Base-by-base conservation (phyloP, 306 rosid genomes). In the Vicia sativa region DNA sequence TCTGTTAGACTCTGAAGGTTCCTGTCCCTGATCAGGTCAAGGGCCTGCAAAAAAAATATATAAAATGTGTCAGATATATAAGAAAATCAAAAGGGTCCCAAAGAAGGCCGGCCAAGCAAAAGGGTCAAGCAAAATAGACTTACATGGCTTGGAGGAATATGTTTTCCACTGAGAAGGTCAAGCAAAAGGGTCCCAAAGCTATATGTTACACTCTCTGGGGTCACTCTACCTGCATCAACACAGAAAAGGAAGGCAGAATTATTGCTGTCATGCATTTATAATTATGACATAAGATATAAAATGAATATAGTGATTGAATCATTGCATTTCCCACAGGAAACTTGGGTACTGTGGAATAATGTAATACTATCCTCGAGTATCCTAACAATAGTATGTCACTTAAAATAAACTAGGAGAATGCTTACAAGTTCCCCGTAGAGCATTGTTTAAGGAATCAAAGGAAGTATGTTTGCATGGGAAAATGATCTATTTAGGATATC, bases 91-190 rank as follows among this genome's bases (percentile, higher is more conserved):
- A 72, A 21, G 23, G 23, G 2, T 21, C 2, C 16, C 42, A 37
- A 39, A 38, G 58, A 53, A 56, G 60, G 60, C n/a, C n/a, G n/a
- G n/a, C n/a, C n/a, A n/a, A n/a, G n/a, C n/a, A n/a, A n/a, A n/a
- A n/a, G n/a, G n/a, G n/a, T n/a, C n/a, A n/a, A n/a, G n/a, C n/a
- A n/a, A 77, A 81, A 52, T 67, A 69, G 68, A 78, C 96, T 83
- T 84, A 88, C 99, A 85, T 88, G 99, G 77, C 97, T 93, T 34
- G 99, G 99, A 80, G 99, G 99, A 78, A 93, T 90, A 68, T 93
- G 97, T 16, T 93, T 93, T 60, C 99, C 99, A 70, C 99, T 93
- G 31, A 93, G 96, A 70, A 93, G 99, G 79, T 93, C 99, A 66
- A 93, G 90, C 83, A 88, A 80, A 74, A 93, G 95, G 69, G 97